Conservation (phyloP, 306 rosid genomes). For the Benincasa hispida region DNA sequence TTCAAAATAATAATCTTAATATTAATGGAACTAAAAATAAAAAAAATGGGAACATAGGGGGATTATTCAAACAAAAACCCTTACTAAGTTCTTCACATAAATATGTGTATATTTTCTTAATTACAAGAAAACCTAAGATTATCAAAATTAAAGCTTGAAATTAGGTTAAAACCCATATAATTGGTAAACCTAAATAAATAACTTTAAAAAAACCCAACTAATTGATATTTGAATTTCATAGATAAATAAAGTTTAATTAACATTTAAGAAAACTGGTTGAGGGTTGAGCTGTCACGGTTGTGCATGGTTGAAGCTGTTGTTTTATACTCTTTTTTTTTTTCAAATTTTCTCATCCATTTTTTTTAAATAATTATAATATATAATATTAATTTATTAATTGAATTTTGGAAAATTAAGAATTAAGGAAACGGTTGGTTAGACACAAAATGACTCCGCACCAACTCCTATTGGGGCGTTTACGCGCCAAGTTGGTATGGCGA, state of each 20-base stretch:
- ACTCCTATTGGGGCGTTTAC: not conserved
- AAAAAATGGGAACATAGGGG: not conserved
- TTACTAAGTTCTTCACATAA: not conserved
- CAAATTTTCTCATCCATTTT: not conserved
- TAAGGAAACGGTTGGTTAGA: slow-evolving; percentile 2
- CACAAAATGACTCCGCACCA: slow-evolving; percentile 9
- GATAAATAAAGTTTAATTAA: not conserved
- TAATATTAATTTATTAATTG: not conserved
- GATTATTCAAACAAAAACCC: not conserved
- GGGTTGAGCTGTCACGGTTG: slow-evolving; percentile 10
- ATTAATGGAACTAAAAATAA: no score
- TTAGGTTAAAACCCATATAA: not conserved
- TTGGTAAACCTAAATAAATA: not conserved
- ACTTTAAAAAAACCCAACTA: not conserved
- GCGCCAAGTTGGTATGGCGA: not conserved
- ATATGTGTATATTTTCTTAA: not conserved
- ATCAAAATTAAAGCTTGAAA: not conserved
- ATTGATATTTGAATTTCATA: not conserved
- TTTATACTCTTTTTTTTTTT: not conserved
- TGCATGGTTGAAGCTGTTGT: not conserved
- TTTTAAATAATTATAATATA: not conserved
- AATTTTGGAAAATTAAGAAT: not conserved
- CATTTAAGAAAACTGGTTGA: slow-evolving; percentile 4
- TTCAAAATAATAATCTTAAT: not conserved
- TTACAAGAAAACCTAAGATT: not conserved